Conservation (phyloP, 2,329 filamentous ascomycete species). For the Ascochyta fabae region DNA sequence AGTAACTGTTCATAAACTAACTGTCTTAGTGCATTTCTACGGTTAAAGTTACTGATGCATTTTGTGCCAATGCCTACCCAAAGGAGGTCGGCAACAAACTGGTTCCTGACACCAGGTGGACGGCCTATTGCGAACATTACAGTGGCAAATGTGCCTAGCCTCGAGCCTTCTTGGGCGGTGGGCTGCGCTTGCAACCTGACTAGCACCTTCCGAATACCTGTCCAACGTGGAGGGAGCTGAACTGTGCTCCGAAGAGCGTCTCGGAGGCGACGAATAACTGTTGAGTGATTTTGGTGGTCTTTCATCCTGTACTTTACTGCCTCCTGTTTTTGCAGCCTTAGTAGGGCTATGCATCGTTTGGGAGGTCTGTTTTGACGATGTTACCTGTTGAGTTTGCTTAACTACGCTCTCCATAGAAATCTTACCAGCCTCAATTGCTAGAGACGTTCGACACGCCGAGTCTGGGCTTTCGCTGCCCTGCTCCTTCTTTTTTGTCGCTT, state of each 20-base stretch:
- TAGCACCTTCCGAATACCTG: background rate
- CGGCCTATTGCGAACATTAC: too few relatives aligned
- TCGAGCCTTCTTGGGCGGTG: background rate
- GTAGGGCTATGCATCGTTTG: background rate
- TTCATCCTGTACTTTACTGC: background rate
- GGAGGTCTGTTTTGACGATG: background rate
- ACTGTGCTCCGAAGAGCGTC: background rate
- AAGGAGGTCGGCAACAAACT: too few relatives aligned
- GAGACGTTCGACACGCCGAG: constrained; percentile 6
- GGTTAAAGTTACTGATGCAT: too few relatives aligned
- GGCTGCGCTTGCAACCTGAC: background rate
- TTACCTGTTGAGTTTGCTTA: background rate
- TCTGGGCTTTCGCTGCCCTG: constrained; percentile 4
- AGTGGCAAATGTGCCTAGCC: background rate
- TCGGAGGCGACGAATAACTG: background rate
- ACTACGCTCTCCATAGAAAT: background rate
- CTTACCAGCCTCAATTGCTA: constrained; percentile 1
- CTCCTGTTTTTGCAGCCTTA: background rate
- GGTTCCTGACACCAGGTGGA: too few relatives aligned
- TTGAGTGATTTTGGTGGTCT: background rate
- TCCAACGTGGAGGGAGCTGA: background rate
- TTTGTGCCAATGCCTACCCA: too few relatives aligned
- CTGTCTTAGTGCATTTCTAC: too few relatives aligned
- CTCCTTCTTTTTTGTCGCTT: background rate
- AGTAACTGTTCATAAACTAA: too few relatives aligned